phyloP scores from a whole-genome alignment of 2,329 filamentous ascomycete species.

The Colletotrichum godetiae region DNA sequence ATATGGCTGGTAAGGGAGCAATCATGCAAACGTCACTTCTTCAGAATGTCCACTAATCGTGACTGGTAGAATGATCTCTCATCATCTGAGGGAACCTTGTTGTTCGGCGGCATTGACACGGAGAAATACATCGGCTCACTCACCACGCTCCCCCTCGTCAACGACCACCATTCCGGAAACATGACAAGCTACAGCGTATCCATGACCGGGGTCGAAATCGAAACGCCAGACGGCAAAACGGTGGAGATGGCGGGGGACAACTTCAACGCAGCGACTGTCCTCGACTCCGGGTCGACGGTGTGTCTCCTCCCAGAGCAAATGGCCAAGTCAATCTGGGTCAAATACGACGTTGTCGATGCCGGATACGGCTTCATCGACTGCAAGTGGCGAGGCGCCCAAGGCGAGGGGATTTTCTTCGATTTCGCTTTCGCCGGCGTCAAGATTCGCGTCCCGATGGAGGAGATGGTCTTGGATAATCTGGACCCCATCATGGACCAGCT shows the following conservation, averaged over 20 bases:
- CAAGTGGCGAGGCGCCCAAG: conserved; percentile 48
- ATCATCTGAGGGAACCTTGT: conserved; percentile 72
- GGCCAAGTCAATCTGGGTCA: conserved; percentile 64
- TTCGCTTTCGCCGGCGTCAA: conserved; percentile 54
- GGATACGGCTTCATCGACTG: conserved; percentile 73
- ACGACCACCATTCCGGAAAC: conserved; percentile 49
- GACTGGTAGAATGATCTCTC: conserved; percentile 50
- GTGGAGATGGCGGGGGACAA: conserved; percentile 45
- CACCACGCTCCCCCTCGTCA: conserved; percentile 66
- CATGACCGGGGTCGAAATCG: conserved; percentile 49
- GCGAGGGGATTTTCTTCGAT: conserved; percentile 48
- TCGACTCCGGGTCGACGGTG: conserved; percentile 77
- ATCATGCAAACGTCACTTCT: background rate
- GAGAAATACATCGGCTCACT: conserved; percentile 72
- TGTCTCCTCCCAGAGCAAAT: conserved; percentile 72
- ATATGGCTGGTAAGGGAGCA: conserved; percentile 64
- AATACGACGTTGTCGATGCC: conserved; percentile 63
- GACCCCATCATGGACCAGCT: conserved; percentile 49
- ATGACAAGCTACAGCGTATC: conserved; percentile 54
- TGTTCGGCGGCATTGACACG: conserved; percentile 81
- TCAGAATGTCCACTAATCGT: conserved; percentile 42
- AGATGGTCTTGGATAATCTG: conserved; percentile 63
- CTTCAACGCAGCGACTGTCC: conserved; percentile 65
- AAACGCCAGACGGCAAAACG: conserved; percentile 40
- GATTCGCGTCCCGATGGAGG: conserved; percentile 67